phyloP scores from a whole-genome alignment of 139 green algal species.

The Coelastrella sp. region DNA sequence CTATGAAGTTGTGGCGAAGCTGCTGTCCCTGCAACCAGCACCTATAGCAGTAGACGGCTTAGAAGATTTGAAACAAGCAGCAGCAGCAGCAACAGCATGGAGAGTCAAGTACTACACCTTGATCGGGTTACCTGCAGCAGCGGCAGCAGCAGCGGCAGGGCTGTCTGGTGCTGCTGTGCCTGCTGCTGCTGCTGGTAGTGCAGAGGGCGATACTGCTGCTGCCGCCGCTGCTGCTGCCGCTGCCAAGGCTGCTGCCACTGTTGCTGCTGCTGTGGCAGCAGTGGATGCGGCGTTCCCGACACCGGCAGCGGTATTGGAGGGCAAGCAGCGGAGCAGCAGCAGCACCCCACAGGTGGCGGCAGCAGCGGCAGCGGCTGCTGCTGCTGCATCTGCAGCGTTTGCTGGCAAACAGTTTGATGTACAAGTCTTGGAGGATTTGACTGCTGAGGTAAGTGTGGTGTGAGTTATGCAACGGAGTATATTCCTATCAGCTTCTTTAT shows the following conservation, averaged over 20 bases:
- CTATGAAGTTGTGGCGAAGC: slow-evolving; percentile 4
- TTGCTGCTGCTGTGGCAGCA: slow-evolving; percentile 25
- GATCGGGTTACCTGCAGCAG: slow-evolving; percentile 23
- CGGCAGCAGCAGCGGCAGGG: slow-evolving; percentile 15
- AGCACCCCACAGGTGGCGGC: neutral
- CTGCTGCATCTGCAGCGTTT: slow-evolving; percentile 11
- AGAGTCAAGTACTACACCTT: slow-evolving; percentile 13
- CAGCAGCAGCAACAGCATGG: slow-evolving; percentile 39
- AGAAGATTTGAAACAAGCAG: slow-evolving; percentile 8
- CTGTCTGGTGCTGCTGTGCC: neutral
- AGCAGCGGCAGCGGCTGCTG: slow-evolving; percentile 19
- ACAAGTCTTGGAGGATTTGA: neutral
- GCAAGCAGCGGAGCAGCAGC: slow-evolving; percentile 13
- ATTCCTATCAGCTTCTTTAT: no score
- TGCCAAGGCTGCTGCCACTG: neutral
- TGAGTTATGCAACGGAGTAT: neutral
- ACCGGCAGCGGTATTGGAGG: neutral
- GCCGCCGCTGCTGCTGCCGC: slow-evolving; percentile 11
- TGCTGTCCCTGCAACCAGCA: slow-evolving; percentile 16
- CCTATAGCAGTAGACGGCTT: neutral
- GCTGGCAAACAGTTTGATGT: slow-evolving; percentile 37
- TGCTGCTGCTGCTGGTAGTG: neutral
- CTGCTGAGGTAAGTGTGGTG: slow-evolving; percentile 46
- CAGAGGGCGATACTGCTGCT: neutral
- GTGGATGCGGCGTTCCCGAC: slow-evolving; percentile 17